A percentile compares a stretch with the other conserved stretches of the same genome.
phyloP scores from a whole-genome alignment of 2,329 filamentous ascomycete species.

The Pyrenophora seminiperda region DNA sequence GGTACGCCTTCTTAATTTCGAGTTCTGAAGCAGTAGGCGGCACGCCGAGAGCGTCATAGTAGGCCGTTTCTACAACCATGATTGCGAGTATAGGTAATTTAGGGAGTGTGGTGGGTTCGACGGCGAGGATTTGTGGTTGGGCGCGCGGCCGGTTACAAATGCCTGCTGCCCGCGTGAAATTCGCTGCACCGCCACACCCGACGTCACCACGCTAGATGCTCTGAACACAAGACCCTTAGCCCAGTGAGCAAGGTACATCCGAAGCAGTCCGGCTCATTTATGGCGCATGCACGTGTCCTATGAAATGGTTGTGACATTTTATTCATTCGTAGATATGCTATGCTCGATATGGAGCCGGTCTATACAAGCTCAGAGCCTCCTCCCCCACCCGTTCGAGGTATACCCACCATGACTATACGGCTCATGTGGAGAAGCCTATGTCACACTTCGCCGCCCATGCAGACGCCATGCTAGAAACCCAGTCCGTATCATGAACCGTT shows the following conservation, averaged over 20 bases:
- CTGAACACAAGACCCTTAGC: neutral
- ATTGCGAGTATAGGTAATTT: constrained; percentile 7
- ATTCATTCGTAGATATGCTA: constrained; percentile 35
- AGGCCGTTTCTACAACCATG: constrained; percentile 88
- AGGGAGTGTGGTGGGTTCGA: constrained; percentile 10
- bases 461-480: constrained; percentile 47
- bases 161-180: constrained; percentile 18
- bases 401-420: constrained; percentile 34
- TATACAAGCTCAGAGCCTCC: constrained; percentile 35
- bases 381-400: constrained; percentile 27
- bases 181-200: constrained; percentile 23
- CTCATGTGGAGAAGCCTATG: constrained; percentile 38
- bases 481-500: constrained; percentile 37
- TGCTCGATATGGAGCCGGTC: constrained; percentile 35
- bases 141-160: constrained; percentile 21
- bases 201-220: constrained; percentile 26
- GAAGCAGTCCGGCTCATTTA: neutral
- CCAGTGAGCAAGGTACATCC: too few species aligned
- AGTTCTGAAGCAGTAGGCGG: constrained; percentile 83
- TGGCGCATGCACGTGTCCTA: neutral
- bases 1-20: constrained; percentile 96
- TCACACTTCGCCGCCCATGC: constrained; percentile 45
- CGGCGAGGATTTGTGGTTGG: constrained; percentile 19
- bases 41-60: constrained; percentile 87
- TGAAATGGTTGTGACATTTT: neutral